Conservation (phyloP, 2,329 filamentous ascomycete genomes). For the Cordyceps cateniannulata region DNA sequence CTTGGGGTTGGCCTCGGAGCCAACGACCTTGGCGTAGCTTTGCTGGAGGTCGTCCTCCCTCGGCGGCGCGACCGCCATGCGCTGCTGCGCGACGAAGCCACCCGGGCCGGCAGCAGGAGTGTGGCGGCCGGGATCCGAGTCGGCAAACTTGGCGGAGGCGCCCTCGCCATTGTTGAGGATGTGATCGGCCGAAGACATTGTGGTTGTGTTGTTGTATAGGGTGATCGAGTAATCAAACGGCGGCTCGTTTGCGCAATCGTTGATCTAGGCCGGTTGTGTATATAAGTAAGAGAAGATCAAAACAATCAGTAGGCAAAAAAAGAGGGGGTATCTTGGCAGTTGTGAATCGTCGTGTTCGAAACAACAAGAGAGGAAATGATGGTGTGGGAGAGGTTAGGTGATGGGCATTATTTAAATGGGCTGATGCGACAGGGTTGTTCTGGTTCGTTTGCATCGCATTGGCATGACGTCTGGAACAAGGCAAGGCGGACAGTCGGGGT, state of each 20-base stretch:
- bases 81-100: constrained; percentile 44
- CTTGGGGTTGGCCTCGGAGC: constrained; percentile 61
- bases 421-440: neutral
- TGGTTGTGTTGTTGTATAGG: neutral
- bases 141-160: constrained; percentile 16
- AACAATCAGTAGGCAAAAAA: neutral
- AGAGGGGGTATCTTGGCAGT: neutral
- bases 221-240: neutral
- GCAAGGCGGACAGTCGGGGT: neutral
- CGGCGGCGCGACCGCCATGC: constrained; percentile 69
- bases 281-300: neutral
- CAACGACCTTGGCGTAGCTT: constrained; percentile 62
- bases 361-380: neutral
- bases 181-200: constrained; percentile 5
- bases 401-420: neutral
- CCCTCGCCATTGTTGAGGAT: constrained; percentile 15
- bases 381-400: too few relatives aligned
- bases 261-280: too few relatives aligned
- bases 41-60: constrained; percentile 78
- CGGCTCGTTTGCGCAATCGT: neutral
- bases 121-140: constrained; percentile 19
- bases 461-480: neutral
- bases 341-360: neutral
- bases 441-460: neutral
- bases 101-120: constrained; percentile 18